A percentile compares a stretch with the other conserved stretches of the same genome.
phyloP scores from a whole-genome alignment of 345 rosid species.

The Salix suchowensis region DNA sequence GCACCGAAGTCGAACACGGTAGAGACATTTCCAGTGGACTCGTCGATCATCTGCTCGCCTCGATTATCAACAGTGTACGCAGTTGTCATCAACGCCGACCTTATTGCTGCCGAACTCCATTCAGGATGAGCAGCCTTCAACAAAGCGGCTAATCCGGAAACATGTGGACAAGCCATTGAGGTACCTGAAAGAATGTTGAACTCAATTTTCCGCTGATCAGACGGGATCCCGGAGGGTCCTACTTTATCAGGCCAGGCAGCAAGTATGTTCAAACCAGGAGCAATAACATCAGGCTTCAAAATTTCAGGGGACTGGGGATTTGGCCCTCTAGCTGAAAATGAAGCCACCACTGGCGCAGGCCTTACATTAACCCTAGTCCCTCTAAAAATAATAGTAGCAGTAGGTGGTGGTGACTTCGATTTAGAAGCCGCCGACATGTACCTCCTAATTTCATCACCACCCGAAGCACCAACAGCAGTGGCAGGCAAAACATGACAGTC shows the following conservation, averaged over 20 bases:
- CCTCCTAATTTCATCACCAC: constrained; percentile 28
- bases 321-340: constrained; percentile 33
- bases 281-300: constrained; percentile 30
- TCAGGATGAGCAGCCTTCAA: constrained; percentile 32
- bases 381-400: constrained; percentile 22
- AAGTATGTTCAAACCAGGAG: constrained; percentile 35
- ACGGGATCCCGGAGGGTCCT: constrained; percentile 19
- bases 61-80: constrained; percentile 33
- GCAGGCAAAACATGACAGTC: constrained; percentile 35
- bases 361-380: constrained; percentile 24
- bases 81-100: constrained; percentile 33
- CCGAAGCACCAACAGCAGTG: constrained; percentile 22
- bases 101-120: constrained; percentile 30
- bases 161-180: constrained; percentile 37
- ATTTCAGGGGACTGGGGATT: constrained; percentile 30
- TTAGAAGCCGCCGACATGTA: constrained; percentile 17
- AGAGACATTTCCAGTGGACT: constrained; percentile 28
- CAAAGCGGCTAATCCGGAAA: constrained; percentile 30
- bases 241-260: constrained; percentile 35
- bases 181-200: constrained; percentile 34
- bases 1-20: constrained; percentile 27
- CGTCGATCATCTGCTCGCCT: constrained; percentile 25
- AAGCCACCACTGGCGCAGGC: constrained; percentile 31
- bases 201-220: constrained; percentile 19
- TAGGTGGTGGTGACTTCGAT: constrained; percentile 18